Conservation (phyloP, 768 basidiomycete species). For the Boletus vermiculosoides region DNA sequence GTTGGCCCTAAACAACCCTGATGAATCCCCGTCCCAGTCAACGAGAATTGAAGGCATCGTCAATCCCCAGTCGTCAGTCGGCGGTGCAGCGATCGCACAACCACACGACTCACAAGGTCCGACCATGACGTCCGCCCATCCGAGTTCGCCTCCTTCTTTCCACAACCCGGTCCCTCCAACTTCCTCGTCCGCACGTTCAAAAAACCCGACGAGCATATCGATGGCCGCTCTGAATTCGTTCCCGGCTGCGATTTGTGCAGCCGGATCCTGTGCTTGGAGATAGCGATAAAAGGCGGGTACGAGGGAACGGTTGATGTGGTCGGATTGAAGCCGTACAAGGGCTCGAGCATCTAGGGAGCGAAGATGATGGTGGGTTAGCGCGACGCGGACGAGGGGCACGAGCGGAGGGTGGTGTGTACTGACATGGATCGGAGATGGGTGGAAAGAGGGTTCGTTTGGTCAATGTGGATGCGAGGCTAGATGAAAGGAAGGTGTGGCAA, state of each 20-base stretch:
- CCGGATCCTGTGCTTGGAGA: constrained; percentile 63
- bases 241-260: constrained; percentile 49
- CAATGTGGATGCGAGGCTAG: constrained; percentile 49
- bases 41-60: neutral
- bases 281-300: constrained; percentile 75
- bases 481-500: neutral
- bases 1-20: constrained; percentile 68
- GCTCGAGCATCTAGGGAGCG: constrained; percentile 56
- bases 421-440: constrained; percentile 57
- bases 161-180: constrained; percentile 57
- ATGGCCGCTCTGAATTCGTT: constrained; percentile 56
- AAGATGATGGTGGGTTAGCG: neutral
- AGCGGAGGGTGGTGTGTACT: constrained; percentile 13
- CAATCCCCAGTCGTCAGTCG: neutral
- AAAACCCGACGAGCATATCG: constrained; percentile 48
- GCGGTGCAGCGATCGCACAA: neutral
- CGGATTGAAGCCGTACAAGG: constrained; percentile 63
- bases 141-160: constrained; percentile 55
- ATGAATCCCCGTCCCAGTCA: neutral
- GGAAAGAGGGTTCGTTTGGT: constrained; percentile 57
- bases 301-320: constrained; percentile 61
- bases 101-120: constrained; percentile 58
- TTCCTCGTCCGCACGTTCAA: constrained; percentile 51
- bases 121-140: constrained; percentile 65
- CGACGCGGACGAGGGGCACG: neutral